phyloP scores from a whole-genome alignment of 2,329 filamentous ascomycete species.

The Zasmidium angulare region DNA sequence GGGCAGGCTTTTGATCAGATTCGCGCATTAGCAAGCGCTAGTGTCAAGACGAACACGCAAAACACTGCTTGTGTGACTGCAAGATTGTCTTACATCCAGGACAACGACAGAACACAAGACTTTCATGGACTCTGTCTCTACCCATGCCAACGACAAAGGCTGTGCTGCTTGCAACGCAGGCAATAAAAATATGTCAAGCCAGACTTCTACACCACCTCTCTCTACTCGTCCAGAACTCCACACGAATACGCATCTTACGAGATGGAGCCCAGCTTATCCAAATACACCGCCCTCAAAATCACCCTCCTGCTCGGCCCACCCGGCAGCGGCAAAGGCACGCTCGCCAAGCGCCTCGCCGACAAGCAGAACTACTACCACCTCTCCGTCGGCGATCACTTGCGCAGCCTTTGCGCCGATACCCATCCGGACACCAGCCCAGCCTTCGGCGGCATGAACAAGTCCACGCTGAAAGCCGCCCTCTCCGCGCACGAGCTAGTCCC shows the following conservation, averaged over 20 bases:
- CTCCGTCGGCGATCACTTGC: slow-evolving; percentile 11
- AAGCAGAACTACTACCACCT: slow-evolving; percentile 1
- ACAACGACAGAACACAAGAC: too few species aligned
- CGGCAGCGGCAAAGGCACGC: slow-evolving; percentile 37
- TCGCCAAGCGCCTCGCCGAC: slow-evolving; percentile 19
- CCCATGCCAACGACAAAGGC: too few species aligned
- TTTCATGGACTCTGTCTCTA: too few species aligned
- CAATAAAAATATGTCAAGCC: not conserved
- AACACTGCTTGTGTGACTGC: too few species aligned
- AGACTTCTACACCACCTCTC: too few species aligned
- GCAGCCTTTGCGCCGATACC: not conserved
- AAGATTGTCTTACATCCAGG: too few species aligned
- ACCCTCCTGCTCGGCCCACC: slow-evolving; percentile 22
- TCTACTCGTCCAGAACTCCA: not conserved
- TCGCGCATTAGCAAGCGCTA: too few species aligned
- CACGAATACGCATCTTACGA: too few species aligned
- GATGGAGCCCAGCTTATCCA: too few species aligned
- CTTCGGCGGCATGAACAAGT: not conserved
- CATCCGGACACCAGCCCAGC: not conserved
- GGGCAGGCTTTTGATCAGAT: too few species aligned
- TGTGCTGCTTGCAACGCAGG: too few species aligned
- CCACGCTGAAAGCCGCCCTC: slow-evolving; percentile 1
- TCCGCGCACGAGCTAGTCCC: slow-evolving; percentile 1
- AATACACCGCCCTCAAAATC: not conserved
- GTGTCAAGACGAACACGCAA: too few species aligned